Evolutionary conservation across 345 rosid species (phyloP), one percentile per base, ranked within the genome.

Genomic region (Ricinus communis): DNA sequence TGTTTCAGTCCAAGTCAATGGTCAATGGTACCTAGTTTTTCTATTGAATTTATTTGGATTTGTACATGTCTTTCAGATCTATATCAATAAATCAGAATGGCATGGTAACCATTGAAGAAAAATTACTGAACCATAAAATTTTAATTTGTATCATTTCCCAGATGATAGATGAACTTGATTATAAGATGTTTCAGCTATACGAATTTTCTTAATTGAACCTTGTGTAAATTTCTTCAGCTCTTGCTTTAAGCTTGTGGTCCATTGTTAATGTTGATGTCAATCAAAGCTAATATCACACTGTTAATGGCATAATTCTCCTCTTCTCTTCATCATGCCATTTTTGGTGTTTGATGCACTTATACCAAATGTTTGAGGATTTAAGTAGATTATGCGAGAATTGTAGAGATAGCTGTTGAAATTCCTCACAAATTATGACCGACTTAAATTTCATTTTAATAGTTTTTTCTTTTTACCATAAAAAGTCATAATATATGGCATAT

Each of bases 1-100:
- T 83, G 91, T 82, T 86, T 88, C 77, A 82, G 88, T 83, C 93
- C 89, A 66, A 78, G 51, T 73, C 91, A 89, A 52, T 87, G 85
- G 85, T 84, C 89, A 72, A 82, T 72, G 88, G 91, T 87, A 84
- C 68, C 18, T 66, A 3, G 41, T 51, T 56, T 69, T 61, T 52
- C 36, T 63, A 19, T 5, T 51, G n/a, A 27, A 61, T 10, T 33
- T 9, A 47, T 53, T 30, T 62, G 51, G 27, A 31, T 56, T 61
- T 22, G 8, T 68, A 15, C 50, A 27, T 25, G n/a, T 70, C 55
- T 41, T 30, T 59, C 14, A 4, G 7, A 33, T 60, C 40, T 43
- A 14, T 54, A 18, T 56, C 24, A 24, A 43, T 47, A 47, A 8
- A 7, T 30, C 15, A n/a, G 22, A 18, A n/a, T n/a, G n/a, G n/a